Percentiles rank a stretch among this genome's conserved stretches.
Evolutionary conservation across 306 rosid genomes (phyloP).

Genomic region (Biancaea sappan): DNA sequence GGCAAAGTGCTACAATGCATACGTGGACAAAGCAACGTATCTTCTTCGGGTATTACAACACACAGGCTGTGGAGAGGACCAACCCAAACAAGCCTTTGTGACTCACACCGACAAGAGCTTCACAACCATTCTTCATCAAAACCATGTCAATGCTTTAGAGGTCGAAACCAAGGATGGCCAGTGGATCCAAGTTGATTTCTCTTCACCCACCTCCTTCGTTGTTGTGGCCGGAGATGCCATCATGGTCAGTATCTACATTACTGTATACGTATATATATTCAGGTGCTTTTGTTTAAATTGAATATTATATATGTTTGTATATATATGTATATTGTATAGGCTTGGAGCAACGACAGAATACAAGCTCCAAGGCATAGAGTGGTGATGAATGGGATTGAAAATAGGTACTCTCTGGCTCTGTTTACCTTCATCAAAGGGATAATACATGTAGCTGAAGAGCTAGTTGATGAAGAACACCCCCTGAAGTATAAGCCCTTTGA

Average conservation of each 20-base stretch:
- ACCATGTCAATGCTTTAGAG: slow-evolving; percentile 63
- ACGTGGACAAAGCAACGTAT: slow-evolving; percentile 45
- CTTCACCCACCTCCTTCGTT: slow-evolving; percentile 62
- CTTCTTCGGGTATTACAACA: slow-evolving; percentile 64
- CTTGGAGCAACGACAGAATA: slow-evolving; percentile 86
- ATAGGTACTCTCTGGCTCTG: slow-evolving; percentile 64
- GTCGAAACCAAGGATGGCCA: slow-evolving; percentile 61
- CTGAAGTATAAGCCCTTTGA: slow-evolving; percentile 63
- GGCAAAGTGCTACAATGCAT: slow-evolving; percentile 41
- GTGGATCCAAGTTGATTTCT: slow-evolving; percentile 65
- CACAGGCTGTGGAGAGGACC: slow-evolving; percentile 41
- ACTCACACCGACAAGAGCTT: slow-evolving; percentile 86
- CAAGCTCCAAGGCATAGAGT: slow-evolving; percentile 68
- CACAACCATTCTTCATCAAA: slow-evolving; percentile 77
- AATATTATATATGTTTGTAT: not conserved
- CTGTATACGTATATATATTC: not conserved
- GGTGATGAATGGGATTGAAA: slow-evolving; percentile 57
- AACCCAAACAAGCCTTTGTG: slow-evolving; percentile 56
- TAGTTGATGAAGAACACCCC: slow-evolving; percentile 64
- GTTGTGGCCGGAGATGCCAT: slow-evolving; percentile 82
- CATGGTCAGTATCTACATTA: too few species aligned
- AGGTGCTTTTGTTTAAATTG: not conserved
- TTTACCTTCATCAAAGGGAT: slow-evolving; percentile 65
- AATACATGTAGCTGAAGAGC: slow-evolving; percentile 59
- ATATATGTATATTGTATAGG: slow-evolving; percentile 43